phyloP scores from a whole-genome alignment of 768 basidiomycete genomes.

The Atractiella rhizophila region DNA sequence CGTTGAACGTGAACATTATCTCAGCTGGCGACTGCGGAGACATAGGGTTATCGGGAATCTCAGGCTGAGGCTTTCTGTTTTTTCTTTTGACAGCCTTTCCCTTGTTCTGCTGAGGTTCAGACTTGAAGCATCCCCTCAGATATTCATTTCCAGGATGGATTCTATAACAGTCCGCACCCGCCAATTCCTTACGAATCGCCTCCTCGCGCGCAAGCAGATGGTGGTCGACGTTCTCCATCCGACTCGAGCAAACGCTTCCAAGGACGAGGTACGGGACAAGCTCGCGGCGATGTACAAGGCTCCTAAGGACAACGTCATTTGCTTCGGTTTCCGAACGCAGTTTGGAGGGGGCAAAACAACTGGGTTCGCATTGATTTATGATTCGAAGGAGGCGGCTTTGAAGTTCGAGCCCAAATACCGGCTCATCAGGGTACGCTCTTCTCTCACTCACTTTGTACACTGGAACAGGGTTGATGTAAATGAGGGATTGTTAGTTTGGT shows the following conservation, averaged over 20 bases:
- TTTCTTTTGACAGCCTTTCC: no score
- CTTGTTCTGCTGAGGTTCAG: no score
- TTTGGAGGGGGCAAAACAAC: slow-evolving; percentile 97
- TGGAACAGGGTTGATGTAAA: background rate
- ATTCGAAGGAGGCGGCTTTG: slow-evolving; percentile 69
- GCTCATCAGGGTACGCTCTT: slow-evolving; percentile 55
- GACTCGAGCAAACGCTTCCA: slow-evolving; percentile 78
- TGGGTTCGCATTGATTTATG: slow-evolving; percentile 92
- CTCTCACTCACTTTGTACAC: background rate
- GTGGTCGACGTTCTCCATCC: slow-evolving; percentile 87
- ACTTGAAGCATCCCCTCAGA: no score
- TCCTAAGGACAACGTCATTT: slow-evolving; percentile 65
- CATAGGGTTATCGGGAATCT: no score
- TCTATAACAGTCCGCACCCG: slow-evolving; percentile 89
- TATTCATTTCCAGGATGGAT: no score
- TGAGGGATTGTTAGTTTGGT: slow-evolving; percentile 16
- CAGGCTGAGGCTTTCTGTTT: no score
- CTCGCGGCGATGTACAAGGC: slow-evolving; percentile 81
- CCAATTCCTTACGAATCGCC: slow-evolving; percentile 89
- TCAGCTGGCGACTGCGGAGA: no score
- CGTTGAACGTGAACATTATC: no score
- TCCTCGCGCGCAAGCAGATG: slow-evolving; percentile 85
- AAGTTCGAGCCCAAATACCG: slow-evolving; percentile 95
- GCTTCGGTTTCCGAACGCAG: slow-evolving; percentile 79
- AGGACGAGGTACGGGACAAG: slow-evolving; percentile 71